A percentile compares a stretch with the other conserved stretches of the same genome.
Conservation (phyloP, 2,329 filamentous ascomycete genomes). For the Zymoseptoria passerinii region DNA sequence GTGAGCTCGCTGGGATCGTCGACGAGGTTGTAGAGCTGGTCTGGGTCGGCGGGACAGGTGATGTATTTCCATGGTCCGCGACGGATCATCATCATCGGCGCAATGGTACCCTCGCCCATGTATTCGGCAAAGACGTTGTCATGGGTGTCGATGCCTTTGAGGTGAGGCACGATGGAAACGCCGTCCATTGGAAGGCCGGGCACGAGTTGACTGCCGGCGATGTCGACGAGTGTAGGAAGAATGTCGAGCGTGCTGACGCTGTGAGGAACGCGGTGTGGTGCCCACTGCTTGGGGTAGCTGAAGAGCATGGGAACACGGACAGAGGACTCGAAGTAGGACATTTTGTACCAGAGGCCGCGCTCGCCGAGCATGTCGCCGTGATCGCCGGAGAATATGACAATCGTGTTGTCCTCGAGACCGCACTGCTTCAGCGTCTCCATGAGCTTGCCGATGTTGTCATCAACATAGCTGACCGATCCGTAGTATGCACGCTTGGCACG, state of each 20-base stretch:
- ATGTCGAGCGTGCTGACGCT: slow-evolving; percentile 90
- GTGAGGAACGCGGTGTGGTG: slow-evolving; percentile 65
- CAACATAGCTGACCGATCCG: slow-evolving; percentile 85
- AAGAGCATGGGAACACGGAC: slow-evolving; percentile 82
- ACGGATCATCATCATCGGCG: slow-evolving; percentile 89
- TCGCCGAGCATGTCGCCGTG: slow-evolving; percentile 96
- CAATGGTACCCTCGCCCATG: slow-evolving; percentile 83
- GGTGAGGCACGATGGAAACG: slow-evolving; percentile 68
- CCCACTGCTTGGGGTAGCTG: slow-evolving; percentile 67
- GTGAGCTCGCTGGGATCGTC: slow-evolving; percentile 67
- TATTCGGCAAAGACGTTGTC: slow-evolving; percentile 94
- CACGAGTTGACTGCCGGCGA: slow-evolving; percentile 64
- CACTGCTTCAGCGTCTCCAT: slow-evolving; percentile 70
- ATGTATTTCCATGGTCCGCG: slow-evolving; percentile 87
- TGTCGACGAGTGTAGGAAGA: slow-evolving; percentile 76
- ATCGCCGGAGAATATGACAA: slow-evolving; percentile 86
- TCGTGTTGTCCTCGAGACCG: slow-evolving; percentile 73
- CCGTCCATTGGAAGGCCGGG: slow-evolving; percentile 77
- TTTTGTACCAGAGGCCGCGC: slow-evolving; percentile 91
- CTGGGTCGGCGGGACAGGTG: slow-evolving; percentile 72
- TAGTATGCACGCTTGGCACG: slow-evolving; percentile 83
- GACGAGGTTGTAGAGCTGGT: slow-evolving; percentile 74
- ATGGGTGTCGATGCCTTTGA: slow-evolving; percentile 57
- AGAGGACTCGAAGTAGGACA: slow-evolving; percentile 91
- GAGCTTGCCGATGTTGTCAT: slow-evolving; percentile 81